Percentiles rank a stretch among this genome's conserved stretches.
Evolutionary conservation across 805 yeast species (phyloP).

Genomic region (Kuraishia piskuri): DNA sequence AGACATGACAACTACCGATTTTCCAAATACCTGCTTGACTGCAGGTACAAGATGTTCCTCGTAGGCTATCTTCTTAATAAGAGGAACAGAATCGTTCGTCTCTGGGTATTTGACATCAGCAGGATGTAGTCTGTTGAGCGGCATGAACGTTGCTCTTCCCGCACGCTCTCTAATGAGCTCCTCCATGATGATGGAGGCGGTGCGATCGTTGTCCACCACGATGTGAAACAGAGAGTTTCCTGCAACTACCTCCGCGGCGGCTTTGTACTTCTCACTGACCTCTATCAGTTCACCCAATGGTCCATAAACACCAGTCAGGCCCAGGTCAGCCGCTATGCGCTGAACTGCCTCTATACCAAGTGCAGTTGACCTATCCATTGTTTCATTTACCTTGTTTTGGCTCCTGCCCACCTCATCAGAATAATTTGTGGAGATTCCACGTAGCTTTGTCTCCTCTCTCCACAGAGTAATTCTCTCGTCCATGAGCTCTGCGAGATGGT

Average conservation of each 20-base stretch:
- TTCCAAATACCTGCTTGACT: constrained; percentile 73
- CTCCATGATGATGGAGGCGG: constrained; percentile 73
- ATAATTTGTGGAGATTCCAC: constrained; percentile 46
- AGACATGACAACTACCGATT: constrained; percentile 66
- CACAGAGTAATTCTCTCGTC: constrained; percentile 68
- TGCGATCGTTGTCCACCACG: constrained; percentile 80
- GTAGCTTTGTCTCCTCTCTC: constrained; percentile 68
- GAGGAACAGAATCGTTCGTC: constrained; percentile 61
- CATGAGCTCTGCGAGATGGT: constrained; percentile 32
- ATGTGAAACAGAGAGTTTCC: constrained; percentile 82
- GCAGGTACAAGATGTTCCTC: constrained; percentile 54
- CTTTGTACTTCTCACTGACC: constrained; percentile 73
- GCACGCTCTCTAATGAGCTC: constrained; percentile 59
- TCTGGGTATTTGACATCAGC: constrained; percentile 47
- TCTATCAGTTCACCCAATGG: constrained; percentile 77
- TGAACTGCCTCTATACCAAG: constrained; percentile 64
- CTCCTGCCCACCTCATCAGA: constrained; percentile 47
- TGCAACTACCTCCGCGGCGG: constrained; percentile 84
- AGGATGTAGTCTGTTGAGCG: constrained; percentile 60
- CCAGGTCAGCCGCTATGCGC: constrained; percentile 50
- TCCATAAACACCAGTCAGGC: constrained; percentile 65
- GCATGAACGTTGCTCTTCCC: constrained; percentile 89
- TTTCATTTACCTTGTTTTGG: constrained; percentile 53
- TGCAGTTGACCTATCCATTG: constrained; percentile 67
- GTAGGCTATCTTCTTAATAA: constrained; percentile 64